Evolutionary conservation across 768 basidiomycete genomes (phyloP).

Genomic region (Phallus indusiatus): DNA sequence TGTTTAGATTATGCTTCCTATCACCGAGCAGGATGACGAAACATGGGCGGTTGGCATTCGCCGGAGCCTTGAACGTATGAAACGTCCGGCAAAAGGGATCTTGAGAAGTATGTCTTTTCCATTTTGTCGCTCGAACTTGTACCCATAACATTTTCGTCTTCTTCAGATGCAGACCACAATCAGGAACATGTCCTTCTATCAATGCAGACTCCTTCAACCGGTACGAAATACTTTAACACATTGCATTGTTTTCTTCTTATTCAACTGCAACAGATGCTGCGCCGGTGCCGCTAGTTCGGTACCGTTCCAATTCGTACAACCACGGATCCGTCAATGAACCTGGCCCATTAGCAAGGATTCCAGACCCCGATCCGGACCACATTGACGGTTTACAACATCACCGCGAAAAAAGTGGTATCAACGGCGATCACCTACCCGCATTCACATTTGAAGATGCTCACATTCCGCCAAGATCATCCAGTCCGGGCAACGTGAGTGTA

Average conservation of each 20-base stretch:
- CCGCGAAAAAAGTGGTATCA: slow-evolving; percentile 41
- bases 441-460: slow-evolving; percentile 43
- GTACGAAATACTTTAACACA: slow-evolving; percentile 23
- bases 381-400: slow-evolving; percentile 73
- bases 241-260: background rate
- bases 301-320: slow-evolving; percentile 76
- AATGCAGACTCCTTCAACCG: slow-evolving; percentile 67
- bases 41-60: slow-evolving; percentile 74
- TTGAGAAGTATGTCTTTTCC: slow-evolving; percentile 61
- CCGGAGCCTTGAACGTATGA: slow-evolving; percentile 57
- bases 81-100: slow-evolving; percentile 71
- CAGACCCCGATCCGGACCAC: slow-evolving; percentile 75
- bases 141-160: background rate
- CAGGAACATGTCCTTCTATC: slow-evolving; percentile 19
- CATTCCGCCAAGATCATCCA: slow-evolving; percentile 24
- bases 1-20: background rate
- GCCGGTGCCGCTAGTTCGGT: slow-evolving; percentile 37
- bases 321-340: slow-evolving; percentile 43
- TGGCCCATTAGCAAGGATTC: slow-evolving; percentile 75
- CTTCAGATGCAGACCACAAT: slow-evolving; percentile 2
- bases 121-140: background rate
- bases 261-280: slow-evolving; percentile 33
- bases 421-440: slow-evolving; percentile 32
- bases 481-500: slow-evolving; percentile 26
- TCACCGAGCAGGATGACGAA: slow-evolving; percentile 36